Base-by-base conservation (phyloP, 1,284 basidiomycete species). In the Cronartium quercuum region DNA sequence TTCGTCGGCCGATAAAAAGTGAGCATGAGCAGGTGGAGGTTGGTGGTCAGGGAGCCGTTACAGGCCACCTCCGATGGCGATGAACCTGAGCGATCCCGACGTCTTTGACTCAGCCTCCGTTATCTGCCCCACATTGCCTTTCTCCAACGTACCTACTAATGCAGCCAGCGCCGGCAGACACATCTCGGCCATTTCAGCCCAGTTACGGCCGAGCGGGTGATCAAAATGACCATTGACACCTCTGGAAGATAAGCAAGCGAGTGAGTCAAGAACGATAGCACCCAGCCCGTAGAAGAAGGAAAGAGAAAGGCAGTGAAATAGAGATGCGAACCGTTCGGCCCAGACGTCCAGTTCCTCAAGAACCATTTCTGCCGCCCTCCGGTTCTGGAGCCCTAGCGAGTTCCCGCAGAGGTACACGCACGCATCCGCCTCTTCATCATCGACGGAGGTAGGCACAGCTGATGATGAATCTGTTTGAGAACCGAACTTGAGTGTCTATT, bases 381-480 rank as follows among this genome's bases (percentile, higher is more conserved):
- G 91, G 58, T 90, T 87, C 79, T 94, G 85, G 63, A 90, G 86
- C 0, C 95, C 95, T 3, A 98, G 87, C 58, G 94, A 97, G 84
- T 99, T 98, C 61, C 95, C 96, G 82, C 92, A 96, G 66, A 99
- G 88, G 83, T 98, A 99, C 55, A 89, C 87, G 81, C 87, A 88
- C 74, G 85, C 83, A 70, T 82, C 41, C 0, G n/a, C 12, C 24
- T 73, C 70, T 18, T 73, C 62, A n/a, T 65, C 62, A n/a, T 73
- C 70, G 60, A 41, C 66, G 3, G 58, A 61, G 37, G 58, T 37
- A 44, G 63, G 37, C 18, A 40, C n/a, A 7, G 61, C 38, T 4
- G 34, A 21, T 65, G 63, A 65, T 24, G 9, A 38, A 42, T 40
- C 37, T 65, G 35, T 10, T 21, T 2, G 37, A 34, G 4, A 35